Evolutionary conservation across 768 basidiomycete species (phyloP), one percentile per base, ranked within the genome.

Genomic region (Naganishia friedmannii): DNA sequence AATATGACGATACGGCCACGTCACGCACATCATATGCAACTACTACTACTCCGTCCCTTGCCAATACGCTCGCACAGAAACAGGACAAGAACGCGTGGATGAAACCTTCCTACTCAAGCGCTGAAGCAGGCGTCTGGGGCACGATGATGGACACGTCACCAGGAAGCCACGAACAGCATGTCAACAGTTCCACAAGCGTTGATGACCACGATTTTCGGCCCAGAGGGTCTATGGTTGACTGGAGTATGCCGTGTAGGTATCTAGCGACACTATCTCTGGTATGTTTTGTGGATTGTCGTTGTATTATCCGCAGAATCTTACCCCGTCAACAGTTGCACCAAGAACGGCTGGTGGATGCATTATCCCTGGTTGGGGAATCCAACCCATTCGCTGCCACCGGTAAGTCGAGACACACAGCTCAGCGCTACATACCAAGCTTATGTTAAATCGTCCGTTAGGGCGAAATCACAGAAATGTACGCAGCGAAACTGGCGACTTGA

Each of bases 181-280:
- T 45, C 51, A 55, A 28, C 51, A 55, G 26, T 45, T 46, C 13
- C 34, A 53, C 19, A 23, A 37, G 4, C 34, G 34, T 37, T 37
- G 48, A 51, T 7, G 12, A 51, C 4, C 48, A 23, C 48, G n/a
- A 12, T 8, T 19, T 42, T 28, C 31, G 45, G 42, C 21, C 42
- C 10, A 86, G 89, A 26, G 89, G 88, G 55, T 86, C 90, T 63
- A 84, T 97, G 32, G 92, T 95, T 2, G 92, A 96, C 82, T 90
- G 93, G 87, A 94, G 92, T 76, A 86, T 98, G 42, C 92, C 93
- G 7, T 98, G 96, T 79, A 86, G 96, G 53, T 98, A 98, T 83
- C 87, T 99, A 26, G 93, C 93, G 21, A 96, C 95, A 12, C 92
- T 97, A 77, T 97, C 94, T 79, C 88, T 93, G 84, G 90, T 93